Evolutionary conservation across 192 early-diverging fungal species (phyloP).

Genomic region (Piromyces finnis): DNA sequence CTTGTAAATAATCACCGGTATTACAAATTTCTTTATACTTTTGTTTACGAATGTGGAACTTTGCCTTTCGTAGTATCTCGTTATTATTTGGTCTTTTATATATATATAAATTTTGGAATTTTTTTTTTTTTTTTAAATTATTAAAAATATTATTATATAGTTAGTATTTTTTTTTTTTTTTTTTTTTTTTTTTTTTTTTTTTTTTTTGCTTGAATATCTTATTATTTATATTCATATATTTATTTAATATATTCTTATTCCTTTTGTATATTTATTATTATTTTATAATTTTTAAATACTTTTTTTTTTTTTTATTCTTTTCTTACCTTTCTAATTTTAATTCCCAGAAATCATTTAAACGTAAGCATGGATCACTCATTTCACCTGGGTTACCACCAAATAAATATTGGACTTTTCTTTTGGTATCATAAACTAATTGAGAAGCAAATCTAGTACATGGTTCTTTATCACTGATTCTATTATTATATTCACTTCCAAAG

Average conservation of each 20-base stretch:
- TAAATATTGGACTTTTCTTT: conserved; percentile 53
- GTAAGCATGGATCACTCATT: conserved; percentile 23
- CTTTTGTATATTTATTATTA: too few species aligned
- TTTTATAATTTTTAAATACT: not conserved
- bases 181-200: conserved; percentile 2
- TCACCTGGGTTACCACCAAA: conserved; percentile 92
- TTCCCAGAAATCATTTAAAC: conserved; percentile 71
- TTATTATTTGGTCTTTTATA: conserved; percentile 29
- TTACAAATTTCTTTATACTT: conserved; percentile 65
- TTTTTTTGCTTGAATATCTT: too few species aligned
- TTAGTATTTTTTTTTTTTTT: not conserved
- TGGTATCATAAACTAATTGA: conserved; percentile 70
- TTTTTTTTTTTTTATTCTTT: not conserved
- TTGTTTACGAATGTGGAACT: conserved; percentile 63
- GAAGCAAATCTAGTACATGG: conserved; percentile 83
- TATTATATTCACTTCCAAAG: conserved; percentile 24
- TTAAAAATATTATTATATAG: too few species aligned
- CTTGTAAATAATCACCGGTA: conserved; percentile 13
- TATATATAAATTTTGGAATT: too few species aligned
- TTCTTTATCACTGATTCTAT: conserved; percentile 24
- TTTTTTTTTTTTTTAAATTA: too few species aligned
- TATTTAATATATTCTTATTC: too few species aligned
- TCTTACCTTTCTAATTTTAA: conserved; percentile 44
- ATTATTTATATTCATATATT: too few species aligned
- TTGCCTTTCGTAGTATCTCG: conserved; percentile 50